phyloP scores from a whole-genome alignment of 805 yeast species.

The Candida anglica region DNA sequence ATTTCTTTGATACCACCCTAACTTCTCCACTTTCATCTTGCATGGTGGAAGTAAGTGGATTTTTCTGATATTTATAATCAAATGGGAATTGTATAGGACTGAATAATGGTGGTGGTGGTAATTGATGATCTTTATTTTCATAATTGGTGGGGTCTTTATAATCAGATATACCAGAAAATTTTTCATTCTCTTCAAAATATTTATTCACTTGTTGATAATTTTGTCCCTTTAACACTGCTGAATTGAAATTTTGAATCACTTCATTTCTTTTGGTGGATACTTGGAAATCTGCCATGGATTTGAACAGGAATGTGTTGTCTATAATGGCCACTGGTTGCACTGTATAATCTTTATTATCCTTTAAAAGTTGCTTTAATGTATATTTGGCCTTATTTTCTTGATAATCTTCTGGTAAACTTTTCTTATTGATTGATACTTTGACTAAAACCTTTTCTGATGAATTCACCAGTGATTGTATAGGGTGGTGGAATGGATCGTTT shows the following conservation, averaged over 20 bases:
- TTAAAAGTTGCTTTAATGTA: slow-evolving; percentile 40
- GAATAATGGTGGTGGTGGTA: slow-evolving; percentile 86
- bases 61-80: slow-evolving; percentile 72
- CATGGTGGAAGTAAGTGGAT: slow-evolving; percentile 49
- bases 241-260: slow-evolving; percentile 24
- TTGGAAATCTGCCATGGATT: slow-evolving; percentile 89
- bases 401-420: slow-evolving; percentile 37
- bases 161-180: slow-evolving; percentile 24
- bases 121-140: slow-evolving; percentile 43
- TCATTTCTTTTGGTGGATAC: slow-evolving; percentile 54
- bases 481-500: slow-evolving; percentile 52
- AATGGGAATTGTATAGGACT: slow-evolving; percentile 75
- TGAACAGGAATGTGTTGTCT: slow-evolving; percentile 66
- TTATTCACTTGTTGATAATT: slow-evolving; percentile 20
- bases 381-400: slow-evolving; percentile 27
- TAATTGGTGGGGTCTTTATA: slow-evolving; percentile 18
- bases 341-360: slow-evolving; percentile 22
- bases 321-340: slow-evolving; percentile 65
- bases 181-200: slow-evolving; percentile 19
- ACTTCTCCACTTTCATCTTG: slow-evolving; percentile 58
- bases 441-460: slow-evolving; percentile 55
- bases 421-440: slow-evolving; percentile 59
- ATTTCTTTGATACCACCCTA: slow-evolving; percentile 41
- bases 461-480: slow-evolving; percentile 51
- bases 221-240: slow-evolving; percentile 17